Base-by-base conservation (phyloP, 805 yeast species). In the Saturnispora bothae region DNA sequence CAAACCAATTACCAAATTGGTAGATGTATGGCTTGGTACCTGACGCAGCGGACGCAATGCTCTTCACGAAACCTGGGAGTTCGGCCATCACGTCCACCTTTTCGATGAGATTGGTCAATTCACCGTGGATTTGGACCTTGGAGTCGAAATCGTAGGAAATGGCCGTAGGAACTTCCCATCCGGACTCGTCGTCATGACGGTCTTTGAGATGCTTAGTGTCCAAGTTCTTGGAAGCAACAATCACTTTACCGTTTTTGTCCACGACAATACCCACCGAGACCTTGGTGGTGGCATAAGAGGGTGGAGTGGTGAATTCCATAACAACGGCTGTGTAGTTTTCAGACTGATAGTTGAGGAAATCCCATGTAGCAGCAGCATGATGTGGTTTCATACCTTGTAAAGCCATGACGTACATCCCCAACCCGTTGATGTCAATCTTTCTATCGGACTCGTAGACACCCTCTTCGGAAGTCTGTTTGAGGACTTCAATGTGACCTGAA, bases 381-480 rank as follows among this genome's bases (percentile, higher is more conserved):
- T 92, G 96, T 7, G 98, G 98, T 61, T 92, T 92, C 97, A 92
- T 88, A 44, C 97, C 97, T 66, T 92, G 98, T 49, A 85, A 65
- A 5, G 98, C 98, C 89, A 83, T 79, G 38, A 89, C 95, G 55
- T 77, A 88, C 94, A 92, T 82, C 35, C 85, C 61, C 39, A 52
- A 57, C 28, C 74, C 76, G 30, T 66, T 56, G 36, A 72, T 56
- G 10, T 39, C 40, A 19, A 53, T 33, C 2, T 21, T 28, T 27
- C 40, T 30, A 39, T 38, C 33, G 14, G 32, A 7, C 31, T 43
- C 28, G 20, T 18, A 34, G 28, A 35, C 31, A 26, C 30, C 48
- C 14, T 41, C 28, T 5, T 34, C 44, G 17, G 45, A 35, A 20
- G 43, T 38, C 15, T 26, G 6, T 43, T 48, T 50, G 16, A 37